Conservation (phyloP, 345 rosid genomes). For the Syzygium aqueum region DNA sequence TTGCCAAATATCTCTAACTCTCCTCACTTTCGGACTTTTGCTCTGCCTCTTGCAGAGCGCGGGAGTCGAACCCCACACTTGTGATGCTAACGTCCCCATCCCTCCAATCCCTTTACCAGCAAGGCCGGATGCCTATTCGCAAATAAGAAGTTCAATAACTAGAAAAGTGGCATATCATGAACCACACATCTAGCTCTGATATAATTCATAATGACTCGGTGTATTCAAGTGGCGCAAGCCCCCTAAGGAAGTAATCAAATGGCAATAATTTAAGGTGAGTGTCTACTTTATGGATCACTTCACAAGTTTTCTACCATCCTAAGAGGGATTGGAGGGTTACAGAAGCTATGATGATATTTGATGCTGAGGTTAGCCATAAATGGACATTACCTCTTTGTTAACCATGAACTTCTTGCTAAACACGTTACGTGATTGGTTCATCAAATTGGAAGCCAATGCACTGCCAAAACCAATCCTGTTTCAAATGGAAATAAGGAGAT, state of each 20-base stretch:
- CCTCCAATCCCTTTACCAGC: too few species aligned
- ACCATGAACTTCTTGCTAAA: conserved; percentile 76
- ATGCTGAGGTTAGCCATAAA: background rate
- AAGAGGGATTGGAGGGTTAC: background rate
- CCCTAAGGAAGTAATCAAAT: background rate
- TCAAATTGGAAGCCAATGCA: conserved; percentile 92
- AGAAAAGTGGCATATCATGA: background rate
- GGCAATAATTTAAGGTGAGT: background rate
- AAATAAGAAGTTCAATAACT: background rate
- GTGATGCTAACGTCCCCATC: too few species aligned
- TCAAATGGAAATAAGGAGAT: background rate
- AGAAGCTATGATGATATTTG: background rate
- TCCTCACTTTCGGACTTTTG: too few species aligned
- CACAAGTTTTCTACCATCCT: background rate
- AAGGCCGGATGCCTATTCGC: too few species aligned
- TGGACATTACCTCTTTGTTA: conserved; percentile 36
- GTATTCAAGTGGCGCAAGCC: background rate
- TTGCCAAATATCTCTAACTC: background rate
- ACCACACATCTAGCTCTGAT: background rate
- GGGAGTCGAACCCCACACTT: too few species aligned
- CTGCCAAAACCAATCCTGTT: conserved; percentile 77
- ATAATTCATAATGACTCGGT: background rate
- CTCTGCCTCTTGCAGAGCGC: too few species aligned
- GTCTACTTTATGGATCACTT: background rate
- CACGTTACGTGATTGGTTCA: conserved; percentile 83